Base-by-base conservation (phyloP, 2,329 filamentous ascomycete genomes). In the Aquanectria penicillioides region DNA sequence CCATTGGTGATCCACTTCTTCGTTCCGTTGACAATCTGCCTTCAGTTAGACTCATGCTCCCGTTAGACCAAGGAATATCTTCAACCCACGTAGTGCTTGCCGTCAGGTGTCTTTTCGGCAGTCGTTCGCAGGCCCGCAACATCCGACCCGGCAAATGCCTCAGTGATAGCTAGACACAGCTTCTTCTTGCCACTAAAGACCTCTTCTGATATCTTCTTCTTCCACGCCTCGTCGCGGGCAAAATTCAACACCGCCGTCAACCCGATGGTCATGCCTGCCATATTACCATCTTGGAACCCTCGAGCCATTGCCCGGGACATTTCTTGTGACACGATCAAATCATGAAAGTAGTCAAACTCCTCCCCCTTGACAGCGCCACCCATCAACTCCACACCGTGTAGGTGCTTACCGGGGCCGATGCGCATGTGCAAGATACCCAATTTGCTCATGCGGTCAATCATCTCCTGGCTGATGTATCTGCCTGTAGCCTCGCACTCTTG, bases 1-100 rank as follows among this genome's bases (percentile, higher is more conserved):
- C 90, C 91, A 75, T 93, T 93, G 33, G 91, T 93, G 72, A 93
- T 93, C 91, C 90, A 93, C 79, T 94, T 95, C 83, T 94, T 94
- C 53, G 83, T 88, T 44, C 90, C 90, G 71, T 90, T 89, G 73
- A 88, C 82, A 56, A 87, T 81, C 76, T 79, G 41, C 22, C 23
- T 4, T 2, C 4, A 7, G 47, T 58, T 36, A 65, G 50, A 33
- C 11, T n/a, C 4, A 3, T 34, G 9, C 20, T 15, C n/a, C n/a
- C n/a, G 11, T 8, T 17, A 2, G 43, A 3, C 12, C n/a, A 4
- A 17, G 15, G 74, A 11, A 36, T 17, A 22, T 13, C 17, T 11
- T 13, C 15, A 20, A 86, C 81, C 64, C 84, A 83, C 76, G 73
- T 91, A 94, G 76, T 89, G 83, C 73, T 89, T 88, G 41, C 91